Evolutionary conservation across 768 basidiomycete species (phyloP), one percentile per base, ranked within the genome.

Genomic region (Fomitopsis serialis): DNA sequence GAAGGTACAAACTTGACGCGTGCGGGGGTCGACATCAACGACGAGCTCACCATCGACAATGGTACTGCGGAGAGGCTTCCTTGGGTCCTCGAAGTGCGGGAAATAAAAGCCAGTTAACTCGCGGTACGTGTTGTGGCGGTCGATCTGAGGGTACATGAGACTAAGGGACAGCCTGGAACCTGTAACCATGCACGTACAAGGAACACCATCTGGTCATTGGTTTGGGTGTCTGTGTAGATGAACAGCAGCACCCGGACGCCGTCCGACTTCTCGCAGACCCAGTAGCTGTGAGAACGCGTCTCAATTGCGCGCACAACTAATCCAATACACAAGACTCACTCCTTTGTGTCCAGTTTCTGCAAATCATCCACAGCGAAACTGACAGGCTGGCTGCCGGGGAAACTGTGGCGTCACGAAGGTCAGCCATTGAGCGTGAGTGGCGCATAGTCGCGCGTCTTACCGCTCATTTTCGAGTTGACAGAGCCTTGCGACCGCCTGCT

Each of bases 201-300:
- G 70, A 82, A 97, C 2, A 88, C 81, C 37, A 66, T 67, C 67
- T 89, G 87, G 46, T 70, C 75, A 59, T 74, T 73, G 49, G 77
- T 61, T 32, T 68, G 59, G 45, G 70, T 61, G 73, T 87, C 76
- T 48, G 85, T 78, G 67, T 79, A 74, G 47, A 98, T 78, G 54
- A 96, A 72, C 48, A 98, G 80, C 25, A 99, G 75, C 37, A 98
- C 90, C 34, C 97, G 84, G 48, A 99, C 67, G 12, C 97, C 97
- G 65, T 98, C 97, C 12, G 92, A 96, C 74, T 98, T 98, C 74
- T 99, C 97, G 72, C 94, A 97, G 42, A 99, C 97, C 96, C 96
- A 99, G 70, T 89, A 99, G 66, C 95, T 98, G 65, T 45, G 24
- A 22, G 10, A 47, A 19, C 21, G 12, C 15, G 46, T 47, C 11